Conservation (phyloP, 2,329 filamentous ascomycete species). For the Rutstroemia sp. region DNA sequence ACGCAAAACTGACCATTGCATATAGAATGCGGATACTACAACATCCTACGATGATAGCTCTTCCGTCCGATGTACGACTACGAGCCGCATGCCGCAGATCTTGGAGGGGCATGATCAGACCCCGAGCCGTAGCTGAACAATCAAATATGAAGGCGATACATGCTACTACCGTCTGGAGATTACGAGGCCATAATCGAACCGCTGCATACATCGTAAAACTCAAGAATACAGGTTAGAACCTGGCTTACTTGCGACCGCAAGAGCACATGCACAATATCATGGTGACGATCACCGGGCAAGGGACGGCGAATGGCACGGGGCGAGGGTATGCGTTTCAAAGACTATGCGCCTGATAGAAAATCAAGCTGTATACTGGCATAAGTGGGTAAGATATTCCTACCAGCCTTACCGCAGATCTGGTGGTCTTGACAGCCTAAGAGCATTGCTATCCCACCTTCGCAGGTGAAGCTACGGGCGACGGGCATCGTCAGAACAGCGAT, state of each 20-base stretch:
- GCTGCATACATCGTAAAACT: background rate
- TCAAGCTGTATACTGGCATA: background rate
- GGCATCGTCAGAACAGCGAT: background rate
- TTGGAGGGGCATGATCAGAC: slow-evolving; percentile 1
- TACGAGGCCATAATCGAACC: background rate
- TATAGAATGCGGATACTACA: slow-evolving; percentile 9
- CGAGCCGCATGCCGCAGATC: slow-evolving; percentile 4
- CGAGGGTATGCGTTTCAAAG: background rate
- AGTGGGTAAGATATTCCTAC: background rate
- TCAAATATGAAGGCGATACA: background rate
- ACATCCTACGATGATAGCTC: slow-evolving; percentile 1
- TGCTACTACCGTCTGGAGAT: background rate
- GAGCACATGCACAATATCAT: background rate
- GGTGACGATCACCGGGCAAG: background rate
- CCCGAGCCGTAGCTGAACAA: background rate
- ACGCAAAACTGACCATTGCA: slow-evolving; percentile 18
- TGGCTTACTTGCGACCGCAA: background rate
- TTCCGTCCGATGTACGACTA: slow-evolving; percentile 4
- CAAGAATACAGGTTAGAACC: background rate
- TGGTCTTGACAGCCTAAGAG: background rate
- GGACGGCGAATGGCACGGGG: background rate
- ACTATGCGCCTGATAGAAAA: background rate
- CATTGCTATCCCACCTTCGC: background rate
- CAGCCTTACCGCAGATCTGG: background rate
- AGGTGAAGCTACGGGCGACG: background rate